These are phyloP conservation scores for Colletotrichum nymphaeae DNA, from an alignment of 2,329 filamentous ascomycete genomes.

Conservation along the genomic window DNA sequence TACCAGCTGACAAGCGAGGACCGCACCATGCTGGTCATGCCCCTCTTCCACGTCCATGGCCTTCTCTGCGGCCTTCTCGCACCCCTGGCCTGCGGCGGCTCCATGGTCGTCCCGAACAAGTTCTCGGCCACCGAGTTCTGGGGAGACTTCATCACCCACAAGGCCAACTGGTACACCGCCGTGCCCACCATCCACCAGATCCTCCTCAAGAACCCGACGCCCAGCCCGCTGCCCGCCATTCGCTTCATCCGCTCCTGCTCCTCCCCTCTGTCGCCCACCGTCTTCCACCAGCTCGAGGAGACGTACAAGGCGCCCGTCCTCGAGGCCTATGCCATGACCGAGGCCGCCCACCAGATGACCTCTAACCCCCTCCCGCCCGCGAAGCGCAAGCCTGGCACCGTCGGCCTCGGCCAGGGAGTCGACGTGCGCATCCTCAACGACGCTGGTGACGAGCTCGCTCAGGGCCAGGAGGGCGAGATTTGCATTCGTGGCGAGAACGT, in stretches of 20 bases:
- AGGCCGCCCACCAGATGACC: slow-evolving; percentile 88
- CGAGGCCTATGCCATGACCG: slow-evolving; percentile 94
- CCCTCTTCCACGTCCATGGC: slow-evolving; percentile 91
- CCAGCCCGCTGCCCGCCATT: slow-evolving; percentile 76
- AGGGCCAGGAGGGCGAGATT: slow-evolving; percentile 82
- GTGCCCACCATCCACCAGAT: slow-evolving; percentile 96
- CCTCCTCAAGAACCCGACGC: slow-evolving; percentile 78
- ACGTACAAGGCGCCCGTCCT: slow-evolving; percentile 83
- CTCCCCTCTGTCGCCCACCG: slow-evolving; percentile 83
- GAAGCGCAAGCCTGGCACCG: slow-evolving; percentile 83
- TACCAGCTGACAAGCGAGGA: slow-evolving; percentile 78
- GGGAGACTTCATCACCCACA: slow-evolving; percentile 77
- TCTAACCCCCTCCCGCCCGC: slow-evolving; percentile 78
- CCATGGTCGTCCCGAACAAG: slow-evolving; percentile 80
- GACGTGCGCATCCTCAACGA: slow-evolving; percentile 82
- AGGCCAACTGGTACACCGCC: slow-evolving; percentile 92
- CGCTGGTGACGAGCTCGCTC: slow-evolving; percentile 73
- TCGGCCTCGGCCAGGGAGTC: slow-evolving; percentile 86
- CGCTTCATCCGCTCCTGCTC: slow-evolving; percentile 91
- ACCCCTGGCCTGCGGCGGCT: slow-evolving; percentile 80
- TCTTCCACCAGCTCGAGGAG: slow-evolving; percentile 82
- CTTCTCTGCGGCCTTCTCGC: slow-evolving; percentile 85
- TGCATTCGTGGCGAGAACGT: slow-evolving; percentile 86
- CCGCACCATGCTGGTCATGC: slow-evolving; percentile 89
- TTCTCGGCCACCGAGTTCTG: slow-evolving; percentile 90